Conservation (phyloP, 257 asterid species). For the Jaltomata sinuosa region DNA sequence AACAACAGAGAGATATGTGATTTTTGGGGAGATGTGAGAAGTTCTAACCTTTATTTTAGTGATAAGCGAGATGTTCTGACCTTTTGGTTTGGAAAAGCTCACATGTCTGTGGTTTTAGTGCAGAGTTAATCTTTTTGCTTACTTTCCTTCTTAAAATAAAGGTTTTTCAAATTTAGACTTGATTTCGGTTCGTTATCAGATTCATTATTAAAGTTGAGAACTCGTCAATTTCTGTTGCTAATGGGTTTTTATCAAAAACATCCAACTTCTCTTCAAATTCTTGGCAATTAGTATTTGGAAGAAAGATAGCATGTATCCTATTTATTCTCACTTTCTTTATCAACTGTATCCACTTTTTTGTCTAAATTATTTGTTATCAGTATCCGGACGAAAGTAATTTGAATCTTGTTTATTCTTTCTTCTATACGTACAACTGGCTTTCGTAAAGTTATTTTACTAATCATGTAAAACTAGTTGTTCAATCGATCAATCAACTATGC, state of each 20-base stretch:
- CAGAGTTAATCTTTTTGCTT: not conserved
- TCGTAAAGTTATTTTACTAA: not conserved
- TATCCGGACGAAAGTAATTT: not conserved
- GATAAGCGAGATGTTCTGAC: not conserved
- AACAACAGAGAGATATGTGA: not conserved
- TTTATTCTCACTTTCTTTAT: not conserved
- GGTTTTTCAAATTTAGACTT: not conserved
- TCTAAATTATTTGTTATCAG: not conserved
- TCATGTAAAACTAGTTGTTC: not conserved
- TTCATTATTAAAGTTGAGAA: not conserved
- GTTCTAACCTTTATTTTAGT: not conserved
- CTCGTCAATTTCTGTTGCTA: not conserved
- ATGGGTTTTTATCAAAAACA: not conserved
- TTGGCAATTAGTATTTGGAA: not conserved
- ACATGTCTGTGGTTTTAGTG: not conserved
- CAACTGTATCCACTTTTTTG: not conserved
- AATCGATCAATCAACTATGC: not conserved
- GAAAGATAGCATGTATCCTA: not conserved
- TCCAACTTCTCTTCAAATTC: not conserved
- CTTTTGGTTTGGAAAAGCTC: not conserved
- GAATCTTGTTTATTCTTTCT: not conserved
- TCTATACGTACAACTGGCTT: not conserved
- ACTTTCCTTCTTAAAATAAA: not conserved
- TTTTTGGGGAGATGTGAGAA: not conserved
- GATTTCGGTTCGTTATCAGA: not conserved